Evolutionary conservation across 192 early-diverging fungal genomes (phyloP), one percentile per base, ranked within the genome.

Genomic region (Chytriomyces sp.): DNA sequence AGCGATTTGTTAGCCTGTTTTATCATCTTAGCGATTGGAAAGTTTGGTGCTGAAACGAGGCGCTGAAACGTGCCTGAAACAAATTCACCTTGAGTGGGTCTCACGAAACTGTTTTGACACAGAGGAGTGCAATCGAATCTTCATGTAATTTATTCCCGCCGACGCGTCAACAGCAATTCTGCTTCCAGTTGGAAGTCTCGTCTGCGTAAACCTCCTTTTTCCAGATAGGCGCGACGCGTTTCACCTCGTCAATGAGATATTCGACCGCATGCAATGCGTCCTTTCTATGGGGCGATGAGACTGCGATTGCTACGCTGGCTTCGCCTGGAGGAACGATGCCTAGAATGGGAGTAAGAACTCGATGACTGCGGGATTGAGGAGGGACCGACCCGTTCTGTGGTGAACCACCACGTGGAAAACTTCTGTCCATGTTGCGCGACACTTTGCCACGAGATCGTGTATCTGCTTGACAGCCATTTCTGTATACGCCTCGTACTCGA

Each of bases 171-270:
- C 41, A 44, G 17, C 63, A 59, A 64, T 85, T 85, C 40, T 77
- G 84, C 71, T 92, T 93, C 92, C 92, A 93, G 25, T 31, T 83
- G 30, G 87, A 87, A 32, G 65, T 30, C 2, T 93, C 96, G 70
- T 93, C 93, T 10, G 84, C 84, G 68, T 96, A 92, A 2, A 91
- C 69, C 75, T 98, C 96, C 74, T 92, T 93, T 72, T 98, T 98
- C 96, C 96, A 98, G 39, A 98, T 93, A 3, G 94, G 94, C 59
- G 91, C 86, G 22, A 84, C 77, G 0, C 77, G 86, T 77, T 98
- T 98, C n/a, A 98, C 81, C 58, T 93, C 86, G 62, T 98, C 90
- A 58, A 98, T 93, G 49, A 98, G 80, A 82, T 87, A 96, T 39
- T 86, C 88, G 0, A 89, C 85, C 1, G 93, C 91, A 31, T 84